Evolutionary conservation across 805 yeast genomes (phyloP).

Genomic region (Blastobotrys parvus): DNA sequence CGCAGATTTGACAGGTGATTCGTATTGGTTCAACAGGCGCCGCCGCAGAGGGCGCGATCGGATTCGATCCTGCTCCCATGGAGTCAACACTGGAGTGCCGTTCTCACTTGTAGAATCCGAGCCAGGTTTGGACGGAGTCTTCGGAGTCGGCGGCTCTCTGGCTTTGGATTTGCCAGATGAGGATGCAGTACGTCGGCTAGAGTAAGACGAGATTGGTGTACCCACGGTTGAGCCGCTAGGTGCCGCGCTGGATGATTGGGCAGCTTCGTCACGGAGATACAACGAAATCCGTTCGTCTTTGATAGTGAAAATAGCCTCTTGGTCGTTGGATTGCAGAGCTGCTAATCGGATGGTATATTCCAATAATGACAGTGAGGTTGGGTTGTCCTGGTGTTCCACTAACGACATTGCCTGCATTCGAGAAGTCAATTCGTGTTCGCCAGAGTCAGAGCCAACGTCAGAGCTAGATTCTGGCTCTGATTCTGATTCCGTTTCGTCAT

Average conservation of each 20-base stretch:
- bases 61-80: conserved; percentile 26
- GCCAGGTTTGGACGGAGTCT: background rate
- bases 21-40: conserved; percentile 4
- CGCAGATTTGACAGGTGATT: background rate
- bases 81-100: conserved; percentile 16
- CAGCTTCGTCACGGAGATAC: conserved; percentile 49
- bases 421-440: conserved; percentile 1
- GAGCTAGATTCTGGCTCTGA: conserved; percentile 23
- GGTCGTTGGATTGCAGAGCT: conserved; percentile 54
- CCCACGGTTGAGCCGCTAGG: background rate
- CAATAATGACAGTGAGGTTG: conserved; percentile 43
- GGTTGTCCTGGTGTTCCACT: conserved; percentile 7
- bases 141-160: background rate
- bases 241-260: background rate
- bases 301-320: conserved; percentile 41
- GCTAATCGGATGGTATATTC: conserved; percentile 56
- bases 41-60: conserved; percentile 2
- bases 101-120: background rate
- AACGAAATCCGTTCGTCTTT: conserved; percentile 60
- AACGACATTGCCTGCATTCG: conserved; percentile 6
- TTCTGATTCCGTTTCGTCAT: conserved; percentile 14
- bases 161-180: background rate
- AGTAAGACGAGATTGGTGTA: background rate
- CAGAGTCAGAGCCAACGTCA: conserved; percentile 5
- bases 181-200: background rate